These are phyloP conservation scores for Fomitopsis betulina DNA, from an alignment of 1,284 basidiomycete genomes.

Conservation along the genomic window DNA sequence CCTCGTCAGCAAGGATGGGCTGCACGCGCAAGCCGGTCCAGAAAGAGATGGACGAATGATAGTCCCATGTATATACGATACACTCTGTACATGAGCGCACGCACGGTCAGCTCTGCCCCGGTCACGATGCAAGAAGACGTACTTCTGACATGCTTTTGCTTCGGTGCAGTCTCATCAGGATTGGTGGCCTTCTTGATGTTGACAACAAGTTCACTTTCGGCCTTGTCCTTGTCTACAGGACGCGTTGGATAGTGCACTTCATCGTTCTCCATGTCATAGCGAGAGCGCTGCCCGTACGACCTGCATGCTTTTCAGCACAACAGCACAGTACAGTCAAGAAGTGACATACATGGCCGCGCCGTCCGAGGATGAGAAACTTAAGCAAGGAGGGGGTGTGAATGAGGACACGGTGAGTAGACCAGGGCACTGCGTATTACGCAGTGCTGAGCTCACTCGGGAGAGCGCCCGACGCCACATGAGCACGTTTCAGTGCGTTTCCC, in stretches of 20 bases:
- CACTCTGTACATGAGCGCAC: conserved; percentile 56
- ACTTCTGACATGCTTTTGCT: conserved; percentile 98
- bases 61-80: conserved; percentile 98
- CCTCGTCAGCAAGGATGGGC: conserved; percentile 91
- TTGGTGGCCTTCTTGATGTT: conserved; percentile 98
- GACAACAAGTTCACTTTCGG: conserved; percentile 84
- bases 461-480: background rate
- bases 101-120: conserved; percentile 1
- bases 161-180: conserved; percentile 88
- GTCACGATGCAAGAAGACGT: conserved; percentile 32
- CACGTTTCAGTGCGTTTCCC: background rate
- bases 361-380: too few species aligned
- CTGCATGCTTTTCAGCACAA: background rate
- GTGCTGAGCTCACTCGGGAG: background rate
- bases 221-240: conserved; percentile 96
- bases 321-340: too few species aligned
- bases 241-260: conserved; percentile 89
- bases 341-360: background rate
- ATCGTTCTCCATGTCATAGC: conserved; percentile 68
- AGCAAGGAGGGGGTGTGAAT: background rate
- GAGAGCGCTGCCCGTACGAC: conserved; percentile 23
- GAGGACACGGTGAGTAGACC: background rate
- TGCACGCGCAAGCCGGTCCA: conserved; percentile 95
- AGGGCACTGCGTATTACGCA: conserved; percentile 1
- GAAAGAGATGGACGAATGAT: conserved; percentile 94